These are phyloP conservation scores for Boletus rubescentipes DNA, from an alignment of 768 basidiomycete genomes.

Conservation along the genomic window DNA sequence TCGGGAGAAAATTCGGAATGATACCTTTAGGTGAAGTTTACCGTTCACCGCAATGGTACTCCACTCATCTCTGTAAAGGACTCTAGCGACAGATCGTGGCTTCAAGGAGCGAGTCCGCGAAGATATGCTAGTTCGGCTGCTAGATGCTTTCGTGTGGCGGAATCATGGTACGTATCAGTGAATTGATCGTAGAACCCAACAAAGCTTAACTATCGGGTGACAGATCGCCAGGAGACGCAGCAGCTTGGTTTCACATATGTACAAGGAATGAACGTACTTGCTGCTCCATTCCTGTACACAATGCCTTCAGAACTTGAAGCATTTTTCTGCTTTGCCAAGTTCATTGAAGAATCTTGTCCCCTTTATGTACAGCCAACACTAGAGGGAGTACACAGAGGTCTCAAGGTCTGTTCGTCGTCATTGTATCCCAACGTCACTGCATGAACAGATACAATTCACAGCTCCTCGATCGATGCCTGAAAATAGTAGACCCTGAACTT, in stretches of 20 bases:
- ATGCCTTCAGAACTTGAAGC: constrained; percentile 99
- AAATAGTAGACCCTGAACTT: constrained; percentile 87
- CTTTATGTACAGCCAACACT: constrained; percentile 96
- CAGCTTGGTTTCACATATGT: constrained; percentile 92
- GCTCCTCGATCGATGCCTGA: constrained; percentile 91
- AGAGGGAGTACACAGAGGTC: constrained; percentile 91
- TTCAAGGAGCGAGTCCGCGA: constrained; percentile 97
- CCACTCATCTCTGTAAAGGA: constrained; percentile 39
- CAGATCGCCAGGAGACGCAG: constrained; percentile 77
- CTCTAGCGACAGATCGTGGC: constrained; percentile 93
- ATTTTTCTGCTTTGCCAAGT: constrained; percentile 93
- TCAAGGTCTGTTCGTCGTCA: constrained; percentile 61
- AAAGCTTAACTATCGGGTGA: not conserved
- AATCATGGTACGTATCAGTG: constrained; percentile 62
- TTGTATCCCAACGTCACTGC: not conserved
- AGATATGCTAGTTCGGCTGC: constrained; percentile 92
- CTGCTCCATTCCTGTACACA: constrained; percentile 95
- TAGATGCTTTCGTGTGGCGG: constrained; percentile 98
- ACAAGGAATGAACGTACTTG: constrained; percentile 99
- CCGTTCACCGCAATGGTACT: not conserved
- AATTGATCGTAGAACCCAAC: not conserved
- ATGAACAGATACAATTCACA: constrained; percentile 30
- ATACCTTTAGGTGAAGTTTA: constrained; percentile 81
- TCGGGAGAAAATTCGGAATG: constrained; percentile 91
- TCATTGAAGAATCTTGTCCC: constrained; percentile 93